These are phyloP conservation scores for Aspergillus avenaceus DNA, from an alignment of 495 filamentous ascomycete genomes.

Conservation along the genomic window DNA sequence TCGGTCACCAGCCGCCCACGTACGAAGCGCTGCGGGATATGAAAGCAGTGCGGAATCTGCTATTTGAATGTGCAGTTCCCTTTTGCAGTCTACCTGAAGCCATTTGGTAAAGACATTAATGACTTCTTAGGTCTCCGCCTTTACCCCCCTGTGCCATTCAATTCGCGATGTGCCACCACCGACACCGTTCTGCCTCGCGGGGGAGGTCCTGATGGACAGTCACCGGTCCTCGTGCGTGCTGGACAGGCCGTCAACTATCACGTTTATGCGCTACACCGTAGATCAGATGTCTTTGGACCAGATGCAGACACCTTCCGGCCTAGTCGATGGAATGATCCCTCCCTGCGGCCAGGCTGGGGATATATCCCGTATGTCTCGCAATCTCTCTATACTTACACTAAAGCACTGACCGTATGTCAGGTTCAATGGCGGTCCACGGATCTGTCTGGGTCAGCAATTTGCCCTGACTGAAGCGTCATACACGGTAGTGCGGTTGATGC, in stretches of 20 bases:
- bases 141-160: conserved; percentile 69
- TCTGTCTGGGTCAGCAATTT: conserved; percentile 71
- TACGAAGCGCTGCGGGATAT: conserved; percentile 70
- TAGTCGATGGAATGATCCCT: conserved; percentile 57
- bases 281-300: conserved; percentile 36
- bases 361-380: no score
- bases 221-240: conserved; percentile 60
- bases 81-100: neutral
- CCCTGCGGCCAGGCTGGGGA: conserved; percentile 45
- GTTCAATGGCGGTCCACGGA: conserved; percentile 72
- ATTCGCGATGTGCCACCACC: conserved; percentile 59
- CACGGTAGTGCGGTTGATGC: conserved; percentile 60
- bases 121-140: conserved; percentile 46
- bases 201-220: conserved; percentile 62
- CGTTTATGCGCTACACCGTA: conserved; percentile 70
- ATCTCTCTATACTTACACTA: no score
- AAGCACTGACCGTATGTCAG: no score
- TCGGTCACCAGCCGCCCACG: conserved; percentile 18
- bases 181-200: conserved; percentile 73
- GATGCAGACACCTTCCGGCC: conserved; percentile 55
- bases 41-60: conserved; percentile 70
- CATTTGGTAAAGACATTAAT: neutral
- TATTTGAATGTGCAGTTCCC: conserved; percentile 9
- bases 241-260: conserved; percentile 48
- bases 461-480: conserved; percentile 72